Base-by-base conservation (phyloP, 2,329 filamentous ascomycete genomes). In the Neonectria coccinea region DNA sequence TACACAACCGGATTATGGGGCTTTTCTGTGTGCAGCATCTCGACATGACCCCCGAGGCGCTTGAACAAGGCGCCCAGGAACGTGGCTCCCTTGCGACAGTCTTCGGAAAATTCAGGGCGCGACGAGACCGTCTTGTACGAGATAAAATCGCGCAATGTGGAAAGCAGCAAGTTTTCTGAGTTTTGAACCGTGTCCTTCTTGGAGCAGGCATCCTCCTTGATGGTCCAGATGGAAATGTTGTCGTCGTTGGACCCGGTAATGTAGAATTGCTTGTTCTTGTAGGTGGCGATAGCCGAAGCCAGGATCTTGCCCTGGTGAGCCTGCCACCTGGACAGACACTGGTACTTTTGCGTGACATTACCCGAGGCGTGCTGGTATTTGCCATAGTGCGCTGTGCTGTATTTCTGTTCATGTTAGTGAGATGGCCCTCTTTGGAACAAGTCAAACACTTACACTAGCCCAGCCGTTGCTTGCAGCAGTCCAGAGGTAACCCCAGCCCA, bases 221-320 rank as follows among this genome's bases (percentile, higher is more conserved):
- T 85, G 69, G 95, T 89, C 96, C 96, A 99, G 20, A 98, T 88
- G 8, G 93, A 92, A 27, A 99, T 88, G 0, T 90, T 91, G 75
- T 94, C 91, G 78, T 99, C 96, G 73, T 97, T 99, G 52, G 93
- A 94, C 9, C 96, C 96, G 0, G 95, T 97, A 55, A 97, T 93
- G 76, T 93, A 96, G n/a, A 96, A 88, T n/a, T 91, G 88, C 63
- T 92, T 88, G 54, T 88, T 86, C 31, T 91, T 87, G 76, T 91
- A 88, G 1, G 83, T 88, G 1, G 91, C 91, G 18, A 91, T 87
- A 0, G 92, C 91, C 0, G 95, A 97, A 3, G 95, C 91, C 14
- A 99, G 84, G 44, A 98, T 92, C 67, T 96, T 91, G 51, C 93
- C 95, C 41, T 93, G 83, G 74, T 99, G 95, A 0, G 94, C 95